Evolutionary conservation across 2,329 filamentous ascomycete species (phyloP).

Genomic region (Zasmidium citrigriseum): DNA sequence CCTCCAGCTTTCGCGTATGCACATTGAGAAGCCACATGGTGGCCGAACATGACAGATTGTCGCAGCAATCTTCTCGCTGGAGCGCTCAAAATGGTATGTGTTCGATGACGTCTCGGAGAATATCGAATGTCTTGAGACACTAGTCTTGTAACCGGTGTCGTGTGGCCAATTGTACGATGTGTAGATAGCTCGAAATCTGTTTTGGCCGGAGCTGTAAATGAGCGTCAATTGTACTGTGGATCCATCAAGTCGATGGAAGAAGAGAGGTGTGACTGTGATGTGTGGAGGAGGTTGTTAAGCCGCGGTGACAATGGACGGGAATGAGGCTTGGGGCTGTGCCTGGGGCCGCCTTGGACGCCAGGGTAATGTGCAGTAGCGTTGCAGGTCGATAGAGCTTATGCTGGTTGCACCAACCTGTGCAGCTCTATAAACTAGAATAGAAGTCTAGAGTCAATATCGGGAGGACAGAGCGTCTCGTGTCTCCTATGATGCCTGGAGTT

Average conservation of each 20-base stretch:
- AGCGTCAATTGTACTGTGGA: too few relatives aligned
- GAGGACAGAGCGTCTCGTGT: not conserved
- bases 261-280: not conserved
- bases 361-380: not conserved
- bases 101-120: not conserved
- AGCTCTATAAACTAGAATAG: too few relatives aligned
- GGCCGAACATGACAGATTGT: not conserved
- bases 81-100: not conserved
- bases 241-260: too few relatives aligned
- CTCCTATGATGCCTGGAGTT: not conserved
- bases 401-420: not conserved
- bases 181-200: too few relatives aligned
- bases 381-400: not conserved
- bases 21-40: constrained; percentile 25
- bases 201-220: too few relatives aligned
- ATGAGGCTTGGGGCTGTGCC: too few relatives aligned
- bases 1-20: constrained; percentile 12
- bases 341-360: not conserved
- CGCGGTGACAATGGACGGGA: not conserved
- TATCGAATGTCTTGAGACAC: too few relatives aligned
- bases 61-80: not conserved
- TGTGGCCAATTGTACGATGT: too few relatives aligned
- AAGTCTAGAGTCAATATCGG: not conserved
- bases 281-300: not conserved
- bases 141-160: too few relatives aligned